phyloP scores from a whole-genome alignment of 345 rosid species.

The Cardiospermum halicacabum region DNA sequence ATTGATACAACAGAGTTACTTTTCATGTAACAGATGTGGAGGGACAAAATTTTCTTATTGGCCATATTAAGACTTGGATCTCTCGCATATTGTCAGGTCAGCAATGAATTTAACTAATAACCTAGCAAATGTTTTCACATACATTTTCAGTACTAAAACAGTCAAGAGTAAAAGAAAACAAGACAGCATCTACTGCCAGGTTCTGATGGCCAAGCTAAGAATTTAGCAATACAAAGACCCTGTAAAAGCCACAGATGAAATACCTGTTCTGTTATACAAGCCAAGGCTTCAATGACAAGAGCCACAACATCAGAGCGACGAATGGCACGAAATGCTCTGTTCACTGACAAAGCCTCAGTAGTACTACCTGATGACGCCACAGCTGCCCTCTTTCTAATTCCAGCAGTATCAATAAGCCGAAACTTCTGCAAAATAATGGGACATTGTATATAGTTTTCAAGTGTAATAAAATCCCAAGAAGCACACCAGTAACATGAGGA shows the following conservation, averaged over 20 bases:
- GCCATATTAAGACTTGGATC: neutral
- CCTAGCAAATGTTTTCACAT: neutral
- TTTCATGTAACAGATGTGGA: neutral
- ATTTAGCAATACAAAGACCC: neutral
- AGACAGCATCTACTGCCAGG: neutral
- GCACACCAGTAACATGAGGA: neutral
- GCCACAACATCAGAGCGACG: conserved; percentile 96
- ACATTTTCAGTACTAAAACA: neutral
- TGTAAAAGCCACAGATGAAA: conserved; percentile 13
- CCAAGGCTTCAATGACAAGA: conserved; percentile 94
- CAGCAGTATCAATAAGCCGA: conserved; percentile 92
- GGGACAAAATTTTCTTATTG: neutral
- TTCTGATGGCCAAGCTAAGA: neutral
- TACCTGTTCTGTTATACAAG: conserved; percentile 97
- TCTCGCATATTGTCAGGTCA: neutral
- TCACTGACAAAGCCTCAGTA: conserved; percentile 89
- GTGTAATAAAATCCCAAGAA: conserved; percentile 5
- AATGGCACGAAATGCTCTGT: conserved; percentile 88
- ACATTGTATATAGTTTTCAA: conserved; percentile 9
- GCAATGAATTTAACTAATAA: neutral
- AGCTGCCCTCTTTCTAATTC: conserved; percentile 87
- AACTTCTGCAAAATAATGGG: conserved; percentile 60
- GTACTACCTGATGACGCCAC: conserved; percentile 87
- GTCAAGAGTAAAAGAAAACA: neutral
- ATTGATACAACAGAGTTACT: neutral